Evolutionary conservation across 768 basidiomycete genomes (phyloP).

Genomic region (Mrakia gelida): DNA sequence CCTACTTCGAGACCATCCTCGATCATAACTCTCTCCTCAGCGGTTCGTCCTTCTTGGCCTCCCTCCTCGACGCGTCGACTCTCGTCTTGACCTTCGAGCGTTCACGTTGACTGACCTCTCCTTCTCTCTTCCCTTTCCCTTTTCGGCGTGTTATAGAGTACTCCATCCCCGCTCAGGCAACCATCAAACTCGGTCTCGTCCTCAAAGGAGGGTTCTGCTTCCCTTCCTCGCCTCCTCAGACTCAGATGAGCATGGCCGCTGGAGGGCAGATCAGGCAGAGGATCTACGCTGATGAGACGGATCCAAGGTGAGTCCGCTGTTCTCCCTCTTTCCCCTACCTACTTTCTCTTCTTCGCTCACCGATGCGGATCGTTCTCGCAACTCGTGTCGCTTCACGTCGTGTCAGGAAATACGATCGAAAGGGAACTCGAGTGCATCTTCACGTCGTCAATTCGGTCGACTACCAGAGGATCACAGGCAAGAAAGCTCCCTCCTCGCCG

Average conservation of each 20-base stretch:
- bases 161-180: not conserved
- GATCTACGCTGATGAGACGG: not conserved
- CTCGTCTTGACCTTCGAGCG: not conserved
- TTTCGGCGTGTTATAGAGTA: not conserved
- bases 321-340: too few relatives aligned
- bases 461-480: not conserved
- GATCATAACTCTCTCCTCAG: not conserved
- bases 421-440: not conserved
- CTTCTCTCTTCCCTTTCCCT: too few relatives aligned
- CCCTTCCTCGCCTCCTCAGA: not conserved
- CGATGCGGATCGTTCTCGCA: too few relatives aligned
- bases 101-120: too few relatives aligned
- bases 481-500: not conserved
- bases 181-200: not conserved
- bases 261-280: not conserved
- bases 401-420: not conserved
- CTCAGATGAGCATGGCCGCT: not conserved
- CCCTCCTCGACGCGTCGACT: too few relatives aligned
- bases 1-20: not conserved
- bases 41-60: not conserved
- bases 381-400: too few relatives aligned
- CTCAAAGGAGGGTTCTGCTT: not conserved
- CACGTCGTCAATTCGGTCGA: not conserved
- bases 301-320: not conserved
- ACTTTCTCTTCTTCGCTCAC: too few relatives aligned